Conservation (phyloP, 805 yeast species). For the Candida maesae region DNA sequence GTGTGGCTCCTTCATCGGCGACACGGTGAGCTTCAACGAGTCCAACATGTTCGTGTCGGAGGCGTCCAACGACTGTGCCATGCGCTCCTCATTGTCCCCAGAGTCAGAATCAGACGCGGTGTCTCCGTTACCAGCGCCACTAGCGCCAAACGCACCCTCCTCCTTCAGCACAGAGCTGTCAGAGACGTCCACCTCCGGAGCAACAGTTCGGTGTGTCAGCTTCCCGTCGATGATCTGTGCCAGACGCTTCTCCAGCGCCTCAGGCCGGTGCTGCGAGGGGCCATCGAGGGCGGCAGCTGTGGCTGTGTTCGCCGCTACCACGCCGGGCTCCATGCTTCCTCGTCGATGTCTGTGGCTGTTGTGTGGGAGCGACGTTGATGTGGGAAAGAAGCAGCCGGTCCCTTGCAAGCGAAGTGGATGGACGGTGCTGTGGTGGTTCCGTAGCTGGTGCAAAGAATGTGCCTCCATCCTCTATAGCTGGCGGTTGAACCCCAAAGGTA, state of each 20-base stretch:
- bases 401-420: too few species aligned
- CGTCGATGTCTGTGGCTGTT: too few species aligned
- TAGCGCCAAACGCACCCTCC: slow-evolving; percentile 1
- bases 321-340: not conserved
- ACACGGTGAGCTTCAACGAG: slow-evolving; percentile 11
- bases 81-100: slow-evolving; percentile 11
- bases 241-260: slow-evolving; percentile 1
- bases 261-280: not conserved
- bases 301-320: not conserved
- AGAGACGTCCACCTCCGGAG: not conserved
- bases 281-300: not conserved
- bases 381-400: too few species aligned
- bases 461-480: too few species aligned
- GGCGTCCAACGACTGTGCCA: slow-evolving; percentile 14
- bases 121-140: slow-evolving; percentile 3
- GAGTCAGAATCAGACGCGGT: slow-evolving; percentile 9
- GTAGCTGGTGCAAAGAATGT: too few species aligned
- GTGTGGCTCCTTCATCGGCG: slow-evolving; percentile 4
- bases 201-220: not conserved
- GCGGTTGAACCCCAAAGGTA: not conserved
- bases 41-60: slow-evolving; percentile 18
- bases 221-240: slow-evolving; percentile 8
- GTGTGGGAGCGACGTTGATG: too few species aligned
- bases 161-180: not conserved
- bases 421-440: too few species aligned